These are phyloP conservation scores for Tetramitus jugosus DNA, from an alignment of 208 protist genomes.

Conservation along the genomic window DNA sequence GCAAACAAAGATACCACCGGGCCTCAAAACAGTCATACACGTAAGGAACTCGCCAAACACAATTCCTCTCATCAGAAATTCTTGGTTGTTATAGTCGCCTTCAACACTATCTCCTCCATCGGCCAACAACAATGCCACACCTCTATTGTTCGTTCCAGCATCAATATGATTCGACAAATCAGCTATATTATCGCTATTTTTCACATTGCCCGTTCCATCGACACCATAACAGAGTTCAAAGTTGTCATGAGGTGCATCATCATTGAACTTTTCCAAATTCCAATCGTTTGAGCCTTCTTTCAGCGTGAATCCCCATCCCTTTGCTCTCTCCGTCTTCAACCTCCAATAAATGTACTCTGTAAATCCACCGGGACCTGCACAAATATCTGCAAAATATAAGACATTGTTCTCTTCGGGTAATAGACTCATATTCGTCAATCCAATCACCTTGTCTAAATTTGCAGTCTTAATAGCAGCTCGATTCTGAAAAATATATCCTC, in stretches of 20 bases:
- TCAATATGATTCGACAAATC: conserved; percentile 17
- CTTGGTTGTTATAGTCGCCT: conserved; percentile 36
- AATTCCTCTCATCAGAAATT: conserved; percentile 29
- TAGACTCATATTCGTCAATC: background rate
- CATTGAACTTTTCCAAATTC: conserved; percentile 34
- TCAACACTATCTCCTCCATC: conserved; percentile 35
- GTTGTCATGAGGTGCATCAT: conserved; percentile 19
- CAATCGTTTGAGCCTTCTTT: conserved; percentile 35
- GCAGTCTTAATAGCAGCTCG: conserved; percentile 14
- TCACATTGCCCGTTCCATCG: conserved; percentile 40
- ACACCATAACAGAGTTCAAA: conserved; percentile 3
- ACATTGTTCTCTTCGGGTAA: background rate
- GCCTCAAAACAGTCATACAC: conserved; percentile 26
- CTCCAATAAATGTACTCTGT: conserved; percentile 19
- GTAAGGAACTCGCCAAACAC: conserved; percentile 41
- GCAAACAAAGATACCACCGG: conserved; percentile 42
- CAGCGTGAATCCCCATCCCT: conserved; percentile 41
- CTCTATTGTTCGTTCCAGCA: conserved; percentile 29
- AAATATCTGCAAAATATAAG: conserved; percentile 26
- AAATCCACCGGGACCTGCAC: conserved; percentile 20
- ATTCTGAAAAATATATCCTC: conserved; percentile 16
- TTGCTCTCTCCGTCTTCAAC: background rate
- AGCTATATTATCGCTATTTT: conserved; percentile 38
- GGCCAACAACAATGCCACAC: conserved; percentile 32
- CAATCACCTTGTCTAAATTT: background rate